Evolutionary conservation across 2,329 filamentous ascomycete genomes (phyloP), one percentile per base, ranked within the genome.

Genomic region (Exophiala mesophila): DNA sequence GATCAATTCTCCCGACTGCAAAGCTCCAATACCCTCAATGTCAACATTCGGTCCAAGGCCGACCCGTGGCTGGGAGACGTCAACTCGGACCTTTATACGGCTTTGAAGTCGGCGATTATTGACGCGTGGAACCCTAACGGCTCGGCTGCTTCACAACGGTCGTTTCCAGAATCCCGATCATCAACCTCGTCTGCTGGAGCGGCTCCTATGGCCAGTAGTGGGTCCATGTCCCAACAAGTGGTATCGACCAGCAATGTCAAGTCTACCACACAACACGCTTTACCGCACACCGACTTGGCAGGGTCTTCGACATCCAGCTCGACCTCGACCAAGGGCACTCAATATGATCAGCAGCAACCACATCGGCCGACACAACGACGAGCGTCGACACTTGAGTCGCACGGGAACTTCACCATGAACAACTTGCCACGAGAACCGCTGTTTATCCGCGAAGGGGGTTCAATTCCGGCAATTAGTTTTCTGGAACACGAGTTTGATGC

Each of bases 61-160:
- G 92, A 98, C 59, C 88, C 92, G 0, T 98, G 92, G 92, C 78
- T 98, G 0, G 90, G 92, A 10, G 88, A 96, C 56, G 88, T 88
- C 3, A 80, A 81, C 36, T 96, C 94, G 54, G 80, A 88, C 53
- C 89, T 97, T 45, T 98, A 96, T 65, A 79, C 83, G 49, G 94
- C 88, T 0, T 76, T 98, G 0, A 88, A 94, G 54, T 75, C 82
- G 45, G 92, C 89, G 1, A 83, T 97, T 37, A 78, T 89, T 57
- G 78, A 85, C 32, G 88, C 84, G 0, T 98, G 92, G 92, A 80
- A 80, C 29, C 44, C 49, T 10, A 44, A 9, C 45, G 58, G 21
- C 45, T 57, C 12, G 50, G 53, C 28, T 35, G 42, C 20, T n/a
- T 49, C 23, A 45, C 43, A 48, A 16, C 44, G 51, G 24, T 36